These are phyloP conservation scores for Emmonsia crescens DNA, from an alignment of 2,329 filamentous ascomycete species.

Conservation along the genomic window DNA sequence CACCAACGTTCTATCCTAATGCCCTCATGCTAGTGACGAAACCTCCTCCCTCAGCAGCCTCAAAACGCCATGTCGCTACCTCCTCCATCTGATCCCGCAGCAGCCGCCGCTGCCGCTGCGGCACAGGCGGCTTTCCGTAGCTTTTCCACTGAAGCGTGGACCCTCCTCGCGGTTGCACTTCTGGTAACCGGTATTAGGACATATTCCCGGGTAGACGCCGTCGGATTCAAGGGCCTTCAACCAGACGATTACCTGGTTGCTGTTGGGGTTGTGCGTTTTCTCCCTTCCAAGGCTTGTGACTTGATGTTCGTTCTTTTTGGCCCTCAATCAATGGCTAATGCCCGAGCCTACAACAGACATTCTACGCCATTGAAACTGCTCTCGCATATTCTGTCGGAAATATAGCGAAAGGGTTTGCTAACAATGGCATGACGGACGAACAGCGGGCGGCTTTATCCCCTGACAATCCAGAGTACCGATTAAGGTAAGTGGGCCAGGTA, in stretches of 20 bases:
- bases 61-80: not conserved
- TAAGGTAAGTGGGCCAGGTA: slow-evolving; percentile 9
- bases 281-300: not conserved
- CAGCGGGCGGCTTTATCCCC: slow-evolving; percentile 38
- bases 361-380: not conserved
- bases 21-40: not conserved
- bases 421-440: slow-evolving; percentile 46
- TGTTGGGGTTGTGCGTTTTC: not conserved
- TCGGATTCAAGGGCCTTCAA: slow-evolving; percentile 17
- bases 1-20: not conserved
- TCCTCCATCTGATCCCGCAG: not conserved
- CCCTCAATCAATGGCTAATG: not conserved
- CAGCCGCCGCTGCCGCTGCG: not conserved
- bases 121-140: not conserved
- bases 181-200: slow-evolving; percentile 27
- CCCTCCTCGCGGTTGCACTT: slow-evolving; percentile 8
- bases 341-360: not conserved
- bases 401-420: slow-evolving; percentile 37
- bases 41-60: not conserved
- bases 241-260: slow-evolving; percentile 46
- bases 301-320: not conserved
- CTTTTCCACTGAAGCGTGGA: slow-evolving; percentile 2
- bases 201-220: slow-evolving; percentile 34
- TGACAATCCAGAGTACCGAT: slow-evolving; percentile 35
- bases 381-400: slow-evolving; percentile 3